Base-by-base conservation (phyloP, 2,329 filamentous ascomycete species). In the Coniosporium tulheliwenetii region DNA sequence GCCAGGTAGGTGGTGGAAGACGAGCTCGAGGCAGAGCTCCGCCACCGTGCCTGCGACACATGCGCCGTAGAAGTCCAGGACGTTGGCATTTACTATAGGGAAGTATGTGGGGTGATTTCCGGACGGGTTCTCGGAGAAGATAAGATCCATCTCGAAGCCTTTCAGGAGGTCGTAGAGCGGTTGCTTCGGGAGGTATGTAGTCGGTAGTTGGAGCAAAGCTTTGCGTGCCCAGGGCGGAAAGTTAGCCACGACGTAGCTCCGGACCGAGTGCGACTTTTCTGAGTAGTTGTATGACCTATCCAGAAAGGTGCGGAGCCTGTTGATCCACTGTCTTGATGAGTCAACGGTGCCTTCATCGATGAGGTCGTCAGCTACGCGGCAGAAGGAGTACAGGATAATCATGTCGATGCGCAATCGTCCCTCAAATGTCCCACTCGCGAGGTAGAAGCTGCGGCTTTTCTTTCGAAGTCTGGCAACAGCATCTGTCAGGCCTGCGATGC, bases 401-500 rank as follows among this genome's bases (percentile, higher is more conserved):
- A 85, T 54, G 47, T 85, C 80, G 29, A 79, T 75, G 5, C 80
- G 70, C 7, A 85, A 61, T 16, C 75, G 69, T 1, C 79, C 79
- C 33, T 74, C 68, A 47, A 86, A 85, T 0, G 76, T 72, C 0
- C 76, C 73, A 46, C 77, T 82, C 0, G 80, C 81, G 5, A 85
- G 62, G 47, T 81, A 83, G 54, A 85, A 85, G 49, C 79, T 84
- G 38, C 79, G 69, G 48, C 79, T 85, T 52, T 85, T 85, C 41
- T 63, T 65, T 39, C 67, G 60, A 7, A 85, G 59, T 5, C 74
- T 68, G 1, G 51, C 48, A 0, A 79, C 70, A 0, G 78, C 76
- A 45, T 81, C 71, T 29, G 65, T 58, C 5, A 84, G 62, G 0
- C 75, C 77, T 2, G 57, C 47, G 10, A 83, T 65, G 4, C 77